Evolutionary conservation across 2,329 filamentous ascomycete genomes (phyloP).

Genomic region (Aspergillus transmontanensis): DNA sequence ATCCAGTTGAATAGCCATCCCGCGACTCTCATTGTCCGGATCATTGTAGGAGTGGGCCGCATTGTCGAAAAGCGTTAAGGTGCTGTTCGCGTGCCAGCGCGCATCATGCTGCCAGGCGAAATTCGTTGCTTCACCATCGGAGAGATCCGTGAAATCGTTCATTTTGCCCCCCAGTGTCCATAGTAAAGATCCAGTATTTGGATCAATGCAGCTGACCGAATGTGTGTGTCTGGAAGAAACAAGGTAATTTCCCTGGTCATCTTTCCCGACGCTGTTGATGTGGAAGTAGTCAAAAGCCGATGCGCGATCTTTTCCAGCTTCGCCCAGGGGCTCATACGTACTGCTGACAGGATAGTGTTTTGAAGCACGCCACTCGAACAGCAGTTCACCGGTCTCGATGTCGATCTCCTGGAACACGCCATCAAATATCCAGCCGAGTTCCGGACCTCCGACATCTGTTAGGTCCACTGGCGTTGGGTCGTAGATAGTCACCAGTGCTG

Average conservation of each 20-base stretch:
- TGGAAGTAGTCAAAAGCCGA: constrained; percentile 59
- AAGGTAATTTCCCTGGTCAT: constrained; percentile 54
- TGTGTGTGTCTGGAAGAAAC: constrained; percentile 56
- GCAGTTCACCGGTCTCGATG: constrained; percentile 35
- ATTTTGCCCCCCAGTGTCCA: constrained; percentile 57
- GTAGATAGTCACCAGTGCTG: constrained; percentile 34
- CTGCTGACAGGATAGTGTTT: constrained; percentile 32
- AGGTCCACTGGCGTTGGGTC: constrained; percentile 33
- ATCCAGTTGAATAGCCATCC: constrained; percentile 46
- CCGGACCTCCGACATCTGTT: constrained; percentile 27
- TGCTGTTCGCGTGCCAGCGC: constrained; percentile 34
- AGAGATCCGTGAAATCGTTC: constrained; percentile 49
- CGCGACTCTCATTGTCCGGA: constrained; percentile 40
- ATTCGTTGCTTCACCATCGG: constrained; percentile 42
- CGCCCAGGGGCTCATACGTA: constrained; percentile 18
- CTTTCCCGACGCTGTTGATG: constrained; percentile 60
- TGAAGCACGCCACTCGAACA: constrained; percentile 41
- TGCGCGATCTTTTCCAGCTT: constrained; percentile 13
- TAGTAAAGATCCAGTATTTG: constrained; percentile 50
- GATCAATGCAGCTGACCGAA: constrained; percentile 52
- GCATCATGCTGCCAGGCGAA: constrained; percentile 56
- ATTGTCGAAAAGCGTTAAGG: constrained; percentile 46
- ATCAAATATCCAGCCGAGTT: constrained; percentile 36
- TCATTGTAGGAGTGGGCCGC: constrained; percentile 26
- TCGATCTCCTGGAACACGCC: constrained; percentile 37